Base-by-base conservation (phyloP, 345 rosid genomes). In the Draba incana region DNA sequence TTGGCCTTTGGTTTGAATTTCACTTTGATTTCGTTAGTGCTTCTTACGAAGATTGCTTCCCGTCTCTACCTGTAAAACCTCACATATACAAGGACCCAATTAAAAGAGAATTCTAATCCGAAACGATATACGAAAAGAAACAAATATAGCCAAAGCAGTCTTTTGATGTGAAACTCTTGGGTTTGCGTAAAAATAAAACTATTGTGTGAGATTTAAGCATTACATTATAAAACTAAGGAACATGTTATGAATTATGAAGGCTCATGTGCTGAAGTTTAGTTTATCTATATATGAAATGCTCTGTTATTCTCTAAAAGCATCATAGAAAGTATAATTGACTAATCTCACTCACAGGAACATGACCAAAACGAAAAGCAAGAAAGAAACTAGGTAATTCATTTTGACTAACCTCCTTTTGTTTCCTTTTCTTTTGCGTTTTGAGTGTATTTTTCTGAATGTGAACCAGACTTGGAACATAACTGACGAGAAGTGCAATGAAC, bases 381-480 rank as follows among this genome's bases (percentile, higher is more conserved):
- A 53, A 28, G 35, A 52, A 53, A 53, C 57, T 2, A 38, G n/a
- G 31, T 41, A 0, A 33, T 33, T 20, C 16, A 33, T 16, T 47
- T 6, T 3, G 4, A 11, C 44, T 39, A 23, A 41, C 63, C n/a
- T 47, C 41, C 31, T 10, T 14, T 28, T 30, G 3, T 28, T 43
- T 14, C 41, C 4, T 9, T 30, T 28, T 28, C 51, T 14, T 28
- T 9, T n/a, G 23, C 24, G 4, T 28, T 28, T 28, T n/a, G 30
- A 28, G 30, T 28, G 2, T 28, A 28, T 28, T 28, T 28, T 28
- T 28, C 25, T 15, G 20, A 33, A 41, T 41, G 12, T 12, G 15
- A 65, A 52, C 50, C 59, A 65, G 41, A 8, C 50, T 65, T 39
- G 51, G 70, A 52, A 52, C 51, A 65, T 65, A 65, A 65, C 20